Evolutionary conservation across 352 stramenopile genomes (phyloP).

Genomic region (Albugo candida): DNA sequence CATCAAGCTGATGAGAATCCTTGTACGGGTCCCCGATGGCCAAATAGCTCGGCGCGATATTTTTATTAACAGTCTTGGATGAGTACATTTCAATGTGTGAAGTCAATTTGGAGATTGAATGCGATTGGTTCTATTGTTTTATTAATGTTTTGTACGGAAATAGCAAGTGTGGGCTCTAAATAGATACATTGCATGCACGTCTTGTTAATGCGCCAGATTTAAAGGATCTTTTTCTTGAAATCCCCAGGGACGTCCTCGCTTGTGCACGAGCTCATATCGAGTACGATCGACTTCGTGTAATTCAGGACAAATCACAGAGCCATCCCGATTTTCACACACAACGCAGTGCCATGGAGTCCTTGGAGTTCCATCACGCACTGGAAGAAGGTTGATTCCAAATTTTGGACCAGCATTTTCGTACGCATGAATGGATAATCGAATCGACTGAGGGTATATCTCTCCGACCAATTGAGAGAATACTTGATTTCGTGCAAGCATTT

Average conservation of each 20-base stretch:
- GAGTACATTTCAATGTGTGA: constrained; percentile 25
- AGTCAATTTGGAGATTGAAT: no score
- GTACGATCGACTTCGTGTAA: constrained; percentile 3
- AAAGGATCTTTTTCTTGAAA: neutral
- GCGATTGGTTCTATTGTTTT: no score
- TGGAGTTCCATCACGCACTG: neutral
- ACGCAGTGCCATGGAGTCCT: constrained; percentile 7
- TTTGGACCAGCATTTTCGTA: constrained; percentile 9
- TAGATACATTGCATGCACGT: neutral
- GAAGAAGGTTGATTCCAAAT: constrained; percentile 6
- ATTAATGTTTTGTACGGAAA: neutral
- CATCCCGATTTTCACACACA: constrained; percentile 1
- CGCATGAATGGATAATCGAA: constrained; percentile 7
- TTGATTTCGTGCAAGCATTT: constrained; percentile 5
- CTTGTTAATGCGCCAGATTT: neutral
- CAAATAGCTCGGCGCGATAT: constrained; percentile 57
- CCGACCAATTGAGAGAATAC: constrained; percentile 3
- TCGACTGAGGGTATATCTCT: neutral
- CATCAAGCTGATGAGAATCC: constrained; percentile 48
- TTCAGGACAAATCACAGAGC: constrained; percentile 1
- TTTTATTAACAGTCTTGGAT: constrained; percentile 69
- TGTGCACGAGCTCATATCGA: constrained; percentile 5
- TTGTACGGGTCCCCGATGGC: constrained; percentile 57
- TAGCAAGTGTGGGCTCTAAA: neutral
- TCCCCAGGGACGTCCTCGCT: constrained; percentile 5